Conservation (phyloP, 2,329 filamentous ascomycete genomes). For the Xylariaceae sp. region DNA sequence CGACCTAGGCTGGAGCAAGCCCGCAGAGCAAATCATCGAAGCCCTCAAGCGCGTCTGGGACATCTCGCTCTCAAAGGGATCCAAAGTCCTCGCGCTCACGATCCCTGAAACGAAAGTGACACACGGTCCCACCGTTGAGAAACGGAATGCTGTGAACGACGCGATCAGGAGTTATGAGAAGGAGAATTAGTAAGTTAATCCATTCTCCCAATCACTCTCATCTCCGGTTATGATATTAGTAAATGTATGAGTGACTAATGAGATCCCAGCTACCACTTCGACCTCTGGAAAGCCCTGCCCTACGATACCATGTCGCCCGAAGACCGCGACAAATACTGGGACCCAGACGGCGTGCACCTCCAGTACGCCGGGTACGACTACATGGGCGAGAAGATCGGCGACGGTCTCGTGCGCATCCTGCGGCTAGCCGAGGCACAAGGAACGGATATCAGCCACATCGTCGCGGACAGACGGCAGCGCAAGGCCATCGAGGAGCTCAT, state of each 20-base stretch:
- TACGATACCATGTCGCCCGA: conserved; percentile 45
- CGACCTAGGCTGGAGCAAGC: conserved; percentile 44
- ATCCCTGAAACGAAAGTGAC: conserved; percentile 48
- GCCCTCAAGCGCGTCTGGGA: conserved; percentile 47
- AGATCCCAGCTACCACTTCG: conserved; percentile 46
- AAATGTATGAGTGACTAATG: neutral
- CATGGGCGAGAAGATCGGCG: conserved; percentile 54
- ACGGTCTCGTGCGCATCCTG: conserved; percentile 45
- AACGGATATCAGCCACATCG: conserved; percentile 30
- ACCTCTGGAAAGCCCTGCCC: conserved; percentile 51
- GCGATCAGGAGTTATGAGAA: conserved; percentile 46
- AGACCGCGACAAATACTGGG: conserved; percentile 49
- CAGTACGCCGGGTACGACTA: conserved; percentile 55
- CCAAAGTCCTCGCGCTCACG: conserved; percentile 58
- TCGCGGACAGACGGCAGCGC: conserved; percentile 26
- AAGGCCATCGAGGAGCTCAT: conserved; percentile 36
- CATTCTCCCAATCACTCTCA: neutral
- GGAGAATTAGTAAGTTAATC: conserved; percentile 46
- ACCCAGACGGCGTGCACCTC: conserved; percentile 54
- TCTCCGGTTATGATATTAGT: too few relatives aligned
- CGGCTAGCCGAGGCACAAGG: conserved; percentile 30
- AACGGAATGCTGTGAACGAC: conserved; percentile 46
- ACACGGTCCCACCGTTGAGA: conserved; percentile 29
- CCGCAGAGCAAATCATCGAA: conserved; percentile 41
- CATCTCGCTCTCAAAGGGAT: conserved; percentile 43